Evolutionary conservation across 129 eudicot genomes (phyloP).

Genomic region (Solidago caesia): DNA sequence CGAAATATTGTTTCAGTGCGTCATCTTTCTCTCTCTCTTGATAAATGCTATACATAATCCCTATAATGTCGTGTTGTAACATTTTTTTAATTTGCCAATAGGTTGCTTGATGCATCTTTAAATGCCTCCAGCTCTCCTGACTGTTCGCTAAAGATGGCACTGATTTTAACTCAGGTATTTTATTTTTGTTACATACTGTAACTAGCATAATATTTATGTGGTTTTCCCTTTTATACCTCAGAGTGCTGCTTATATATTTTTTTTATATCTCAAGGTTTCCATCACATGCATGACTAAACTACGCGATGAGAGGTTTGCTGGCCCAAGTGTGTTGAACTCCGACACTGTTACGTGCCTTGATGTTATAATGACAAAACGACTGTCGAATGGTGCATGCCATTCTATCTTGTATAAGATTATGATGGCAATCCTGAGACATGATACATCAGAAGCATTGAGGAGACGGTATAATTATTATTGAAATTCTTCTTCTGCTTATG

Average conservation of each 20-base stretch:
- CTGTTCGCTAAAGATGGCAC: slow-evolving; percentile 95
- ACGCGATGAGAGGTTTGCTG: slow-evolving; percentile 79
- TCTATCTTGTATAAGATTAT: slow-evolving; percentile 76
- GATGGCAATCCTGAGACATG: slow-evolving; percentile 74
- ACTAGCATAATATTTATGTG: slow-evolving; percentile 4
- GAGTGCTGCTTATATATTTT: not conserved
- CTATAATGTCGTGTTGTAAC: not conserved
- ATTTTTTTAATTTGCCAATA: slow-evolving; percentile 15
- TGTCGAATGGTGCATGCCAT: slow-evolving; percentile 87
- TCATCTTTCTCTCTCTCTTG: slow-evolving; percentile 3
- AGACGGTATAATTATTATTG: slow-evolving; percentile 57
- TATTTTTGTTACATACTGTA: not conserved
- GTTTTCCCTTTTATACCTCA: not conserved
- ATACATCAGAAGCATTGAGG: slow-evolving; percentile 91
- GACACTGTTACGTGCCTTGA: slow-evolving; percentile 83
- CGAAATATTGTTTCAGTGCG: slow-evolving; percentile 80
- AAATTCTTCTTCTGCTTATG: not conserved
- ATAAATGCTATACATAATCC: not conserved
- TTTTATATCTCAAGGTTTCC: slow-evolving; percentile 54
- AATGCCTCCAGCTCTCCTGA: slow-evolving; percentile 86
- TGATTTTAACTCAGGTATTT: slow-evolving; percentile 72
- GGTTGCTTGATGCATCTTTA: slow-evolving; percentile 90
- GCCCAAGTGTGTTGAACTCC: slow-evolving; percentile 62
- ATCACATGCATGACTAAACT: slow-evolving; percentile 96
- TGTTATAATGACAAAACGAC: slow-evolving; percentile 62